A percentile compares a stretch with the other conserved stretches of the same genome.
Conservation (phyloP, 2,329 filamentous ascomycete genomes). For the Paecilomyces variotii region DNA sequence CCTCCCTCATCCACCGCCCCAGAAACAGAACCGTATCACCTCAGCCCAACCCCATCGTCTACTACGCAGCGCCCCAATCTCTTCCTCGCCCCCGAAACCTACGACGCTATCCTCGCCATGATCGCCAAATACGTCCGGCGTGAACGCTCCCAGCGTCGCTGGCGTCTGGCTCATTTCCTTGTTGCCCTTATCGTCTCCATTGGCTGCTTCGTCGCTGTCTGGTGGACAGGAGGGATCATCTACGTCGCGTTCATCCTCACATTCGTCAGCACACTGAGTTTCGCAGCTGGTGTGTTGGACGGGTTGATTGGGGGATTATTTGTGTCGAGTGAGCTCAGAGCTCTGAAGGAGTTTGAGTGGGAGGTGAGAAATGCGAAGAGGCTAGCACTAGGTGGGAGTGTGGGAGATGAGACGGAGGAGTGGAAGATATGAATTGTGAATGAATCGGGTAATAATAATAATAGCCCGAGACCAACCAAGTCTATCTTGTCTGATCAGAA, state of each 20-base stretch:
- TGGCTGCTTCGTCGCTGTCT: slow-evolving; percentile 70
- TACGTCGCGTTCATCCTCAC: slow-evolving; percentile 75
- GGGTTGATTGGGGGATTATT: slow-evolving; percentile 83
- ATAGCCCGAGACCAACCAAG: background rate
- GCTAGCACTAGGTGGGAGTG: slow-evolving; percentile 3
- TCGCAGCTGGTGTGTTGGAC: slow-evolving; percentile 70
- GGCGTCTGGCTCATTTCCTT: slow-evolving; percentile 68
- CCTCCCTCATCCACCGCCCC: slow-evolving; percentile 2
- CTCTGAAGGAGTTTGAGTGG: slow-evolving; percentile 86
- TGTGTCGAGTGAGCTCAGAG: slow-evolving; percentile 72
- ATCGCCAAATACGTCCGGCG: slow-evolving; percentile 61
- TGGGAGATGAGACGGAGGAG: slow-evolving; percentile 2
- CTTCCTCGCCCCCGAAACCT: slow-evolving; percentile 43
- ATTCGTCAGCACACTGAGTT: slow-evolving; percentile 67
- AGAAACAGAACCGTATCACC: slow-evolving; percentile 4
- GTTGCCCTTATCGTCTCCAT: slow-evolving; percentile 58
- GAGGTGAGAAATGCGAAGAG: slow-evolving; percentile 65
- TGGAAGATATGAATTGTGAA: background rate
- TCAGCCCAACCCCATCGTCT: slow-evolving; percentile 4
- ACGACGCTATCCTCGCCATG: slow-evolving; percentile 66
- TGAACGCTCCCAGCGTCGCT: slow-evolving; percentile 62
- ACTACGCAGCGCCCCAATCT: slow-evolving; percentile 14
- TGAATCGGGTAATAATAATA: no score
- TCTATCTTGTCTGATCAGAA: background rate
- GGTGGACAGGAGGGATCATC: slow-evolving; percentile 61